Conservation (phyloP, 2,329 filamentous ascomycete species). For the Monilinia fructigena region DNA sequence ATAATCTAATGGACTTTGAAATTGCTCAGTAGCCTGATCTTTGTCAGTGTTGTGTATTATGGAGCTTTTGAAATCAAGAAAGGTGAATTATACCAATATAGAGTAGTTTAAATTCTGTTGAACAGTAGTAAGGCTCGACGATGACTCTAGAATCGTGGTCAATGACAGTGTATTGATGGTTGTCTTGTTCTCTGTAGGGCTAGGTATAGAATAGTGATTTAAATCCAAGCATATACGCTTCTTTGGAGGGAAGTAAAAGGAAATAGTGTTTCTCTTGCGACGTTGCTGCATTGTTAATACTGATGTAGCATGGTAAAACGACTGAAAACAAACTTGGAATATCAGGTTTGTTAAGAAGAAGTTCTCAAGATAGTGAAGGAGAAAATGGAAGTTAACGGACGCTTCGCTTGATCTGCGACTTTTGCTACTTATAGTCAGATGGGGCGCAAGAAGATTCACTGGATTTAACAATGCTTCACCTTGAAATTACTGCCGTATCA, state of each 20-base stretch:
- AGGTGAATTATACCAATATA: not conserved
- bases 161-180: not conserved
- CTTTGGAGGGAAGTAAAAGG: not conserved
- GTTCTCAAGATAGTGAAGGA: not conserved
- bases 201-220: not conserved
- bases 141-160: not conserved
- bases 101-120: not conserved
- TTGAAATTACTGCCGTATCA: not conserved
- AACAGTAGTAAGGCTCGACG: not conserved
- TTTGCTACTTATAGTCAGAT: not conserved
- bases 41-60: not conserved
- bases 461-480: not conserved
- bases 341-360: not conserved
- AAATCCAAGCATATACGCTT: conserved; percentile 3
- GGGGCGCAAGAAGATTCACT: not conserved
- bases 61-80: not conserved
- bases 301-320: not conserved
- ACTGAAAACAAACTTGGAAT: not conserved
- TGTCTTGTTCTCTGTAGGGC: not conserved
- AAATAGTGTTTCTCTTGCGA: not conserved
- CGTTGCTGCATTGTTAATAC: not conserved
- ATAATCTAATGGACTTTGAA: not conserved
- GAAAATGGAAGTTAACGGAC: not conserved
- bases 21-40: not conserved
- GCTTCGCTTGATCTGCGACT: not conserved